Percentiles rank a stretch among this genome's conserved stretches.
Conservation (phyloP, 345 rosid species). For the Trapa incisa region DNA sequence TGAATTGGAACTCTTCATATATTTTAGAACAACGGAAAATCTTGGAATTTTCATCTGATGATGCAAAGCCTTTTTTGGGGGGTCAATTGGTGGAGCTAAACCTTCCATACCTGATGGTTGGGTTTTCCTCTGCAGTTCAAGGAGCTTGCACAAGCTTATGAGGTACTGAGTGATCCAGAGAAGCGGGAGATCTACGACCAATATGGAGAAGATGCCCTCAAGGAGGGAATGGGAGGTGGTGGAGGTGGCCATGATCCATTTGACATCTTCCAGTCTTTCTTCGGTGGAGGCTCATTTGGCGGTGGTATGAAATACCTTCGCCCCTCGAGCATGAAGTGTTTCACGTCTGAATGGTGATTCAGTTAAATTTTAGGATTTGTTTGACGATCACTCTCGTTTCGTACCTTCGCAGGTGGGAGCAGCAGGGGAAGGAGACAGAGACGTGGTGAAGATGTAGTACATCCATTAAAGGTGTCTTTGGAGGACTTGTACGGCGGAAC, state of each 20-base stretch:
- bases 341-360: too few relatives aligned
- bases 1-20: too few relatives aligned
- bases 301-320: slow-evolving; percentile 18
- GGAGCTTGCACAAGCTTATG: slow-evolving; percentile 86
- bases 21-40: too few relatives aligned
- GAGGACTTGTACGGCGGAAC: slow-evolving; percentile 74
- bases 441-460: slow-evolving; percentile 83
- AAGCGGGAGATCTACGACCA: slow-evolving; percentile 83
- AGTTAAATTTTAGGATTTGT: neutral
- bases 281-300: slow-evolving; percentile 61
- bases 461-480: slow-evolving; percentile 60
- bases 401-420: slow-evolving; percentile 31
- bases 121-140: slow-evolving; percentile 48
- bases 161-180: slow-evolving; percentile 79
- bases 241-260: slow-evolving; percentile 68
- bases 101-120: neutral
- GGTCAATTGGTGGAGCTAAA: too few relatives aligned
- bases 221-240: slow-evolving; percentile 84
- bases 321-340: too few relatives aligned
- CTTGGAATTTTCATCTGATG: too few relatives aligned
- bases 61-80: too few relatives aligned
- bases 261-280: slow-evolving; percentile 76
- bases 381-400: neutral
- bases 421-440: slow-evolving; percentile 77
- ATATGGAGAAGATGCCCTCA: slow-evolving; percentile 86